Evolutionary conservation across 2,329 filamentous ascomycete genomes (phyloP).

Genomic region (Clonostachys solani): DNA sequence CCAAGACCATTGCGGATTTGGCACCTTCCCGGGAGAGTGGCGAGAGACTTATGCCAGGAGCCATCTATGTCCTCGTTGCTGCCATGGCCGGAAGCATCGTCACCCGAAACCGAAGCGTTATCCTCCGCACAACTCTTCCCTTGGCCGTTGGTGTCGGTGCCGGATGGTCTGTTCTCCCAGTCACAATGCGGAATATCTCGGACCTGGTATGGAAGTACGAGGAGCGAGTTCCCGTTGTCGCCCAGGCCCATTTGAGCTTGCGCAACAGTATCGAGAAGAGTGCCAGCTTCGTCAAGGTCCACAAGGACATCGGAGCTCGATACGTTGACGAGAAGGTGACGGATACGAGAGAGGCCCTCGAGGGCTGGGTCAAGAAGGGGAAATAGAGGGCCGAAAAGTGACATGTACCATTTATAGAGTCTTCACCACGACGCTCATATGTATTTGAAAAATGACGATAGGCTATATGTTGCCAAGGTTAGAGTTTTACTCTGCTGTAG

Average conservation of each 20-base stretch:
- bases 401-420: conserved; percentile 21
- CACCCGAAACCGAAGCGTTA: conserved; percentile 78
- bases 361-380: conserved; percentile 89
- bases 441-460: too few species aligned
- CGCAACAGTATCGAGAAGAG: conserved; percentile 66
- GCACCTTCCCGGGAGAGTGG: conserved; percentile 81
- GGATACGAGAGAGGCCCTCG: conserved; percentile 69
- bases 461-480: too few species aligned
- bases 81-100: conserved; percentile 95
- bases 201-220: conserved; percentile 91
- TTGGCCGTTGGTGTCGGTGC: conserved; percentile 76
- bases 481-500: too few species aligned
- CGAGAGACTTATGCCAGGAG: conserved; percentile 85
- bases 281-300: conserved; percentile 69
- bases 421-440: too few species aligned
- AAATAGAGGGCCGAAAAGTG: conserved; percentile 46
- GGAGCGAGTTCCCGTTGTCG: conserved; percentile 78
- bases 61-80: conserved; percentile 88
- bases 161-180: conserved; percentile 78
- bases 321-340: conserved; percentile 80
- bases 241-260: conserved; percentile 72
- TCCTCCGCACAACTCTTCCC: conserved; percentile 74
- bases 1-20: conserved; percentile 80
- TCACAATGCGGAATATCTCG: conserved; percentile 86
- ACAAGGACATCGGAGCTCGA: conserved; percentile 64